Base-by-base conservation (phyloP, 371 early-diverging fungal species). In the Polyrhizophydium stewartii region DNA sequence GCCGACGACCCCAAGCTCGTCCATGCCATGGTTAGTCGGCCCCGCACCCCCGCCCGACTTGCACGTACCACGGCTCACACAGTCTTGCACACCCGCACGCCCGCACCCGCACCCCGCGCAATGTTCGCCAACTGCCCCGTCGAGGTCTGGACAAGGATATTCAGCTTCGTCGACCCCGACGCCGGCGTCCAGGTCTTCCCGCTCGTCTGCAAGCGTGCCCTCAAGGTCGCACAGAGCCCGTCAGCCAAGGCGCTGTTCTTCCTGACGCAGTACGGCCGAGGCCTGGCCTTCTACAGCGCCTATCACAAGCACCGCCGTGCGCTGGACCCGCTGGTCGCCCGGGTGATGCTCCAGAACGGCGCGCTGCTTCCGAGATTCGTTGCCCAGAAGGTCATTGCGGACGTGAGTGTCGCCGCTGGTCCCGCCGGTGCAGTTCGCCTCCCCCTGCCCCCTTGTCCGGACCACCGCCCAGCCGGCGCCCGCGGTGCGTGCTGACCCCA, bases 341-440 rank as follows among this genome's bases (percentile, higher is more conserved):
- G n/a, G 30, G 22, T 58, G 49, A 32, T 61, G 53, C 31, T 61
- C 24, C 53, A 49, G 30, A 24, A 31, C 25, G 56, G 60, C 16
- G 63, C 63, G 13, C 24, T 19, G 12, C 40, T 74, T 21, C 75
- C 71, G 2, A 33, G 75, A 28, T 74, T 70, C 43, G 45, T 74
- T 17, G 60, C 71, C 16, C 75, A 74, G 58, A 55, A 51, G 41
- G 72, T 69, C n/a, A 67, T 66, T 46, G 68, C 69, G 51, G 71
- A 72, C 50, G 68, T 68, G 27, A 30, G 60, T 53, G 5, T 2
- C 45, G 10, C 5, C 19, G 10, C 10, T 5, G 10, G n/a, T 45
- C n/a, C 45, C 19, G 45, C 45, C 45, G 45, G 35, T n/a, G n/a
- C n/a, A n/a, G n/a, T n/a, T n/a, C n/a, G n/a, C n/a, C n/a, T n/a